phyloP scores from a whole-genome alignment of 1,284 basidiomycete species.

The Moniliophthora roreri region DNA sequence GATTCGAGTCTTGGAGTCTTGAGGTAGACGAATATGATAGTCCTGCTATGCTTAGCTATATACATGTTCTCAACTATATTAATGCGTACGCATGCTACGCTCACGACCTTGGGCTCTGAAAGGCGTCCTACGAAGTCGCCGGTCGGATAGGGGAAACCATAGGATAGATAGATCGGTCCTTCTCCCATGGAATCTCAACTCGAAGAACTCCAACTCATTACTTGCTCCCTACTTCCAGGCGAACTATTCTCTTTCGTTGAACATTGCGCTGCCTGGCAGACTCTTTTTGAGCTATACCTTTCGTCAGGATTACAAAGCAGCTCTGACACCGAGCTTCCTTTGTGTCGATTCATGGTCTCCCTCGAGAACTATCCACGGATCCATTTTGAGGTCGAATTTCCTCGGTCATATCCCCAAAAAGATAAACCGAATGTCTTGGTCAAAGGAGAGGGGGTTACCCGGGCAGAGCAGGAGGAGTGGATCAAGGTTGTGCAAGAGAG shows the following conservation, averaged over 20 bases:
- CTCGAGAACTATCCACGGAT: constrained; percentile 27
- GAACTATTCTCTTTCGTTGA: constrained; percentile 49
- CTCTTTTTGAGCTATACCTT: constrained; percentile 17
- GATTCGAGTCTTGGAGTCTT: too few relatives aligned
- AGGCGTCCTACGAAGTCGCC: too few relatives aligned
- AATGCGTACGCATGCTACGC: too few relatives aligned
- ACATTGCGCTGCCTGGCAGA: constrained; percentile 36
- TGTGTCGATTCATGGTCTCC: constrained; percentile 39
- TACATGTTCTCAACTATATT: too few relatives aligned
- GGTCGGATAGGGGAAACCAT: too few relatives aligned
- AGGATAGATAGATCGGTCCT: background rate
- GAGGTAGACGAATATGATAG: too few relatives aligned
- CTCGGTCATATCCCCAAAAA: constrained; percentile 14
- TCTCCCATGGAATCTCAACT: constrained; percentile 24
- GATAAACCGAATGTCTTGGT: constrained; percentile 31
- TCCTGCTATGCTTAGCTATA: too few relatives aligned
- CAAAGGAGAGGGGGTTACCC: constrained; percentile 42
- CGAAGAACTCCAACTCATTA: constrained; percentile 54
- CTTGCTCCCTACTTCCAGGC: constrained; percentile 58
- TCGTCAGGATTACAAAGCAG: constrained; percentile 25
- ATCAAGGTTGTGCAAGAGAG: constrained; percentile 41
- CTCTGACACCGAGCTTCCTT: constrained; percentile 12
- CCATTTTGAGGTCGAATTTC: constrained; percentile 43
- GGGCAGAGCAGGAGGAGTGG: constrained; percentile 56
- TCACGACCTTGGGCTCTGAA: too few relatives aligned